A percentile compares a stretch with the other conserved stretches of the same genome.
Conservation (phyloP, 2,329 filamentous ascomycete genomes). For the Arthrobotrys megalospora region DNA sequence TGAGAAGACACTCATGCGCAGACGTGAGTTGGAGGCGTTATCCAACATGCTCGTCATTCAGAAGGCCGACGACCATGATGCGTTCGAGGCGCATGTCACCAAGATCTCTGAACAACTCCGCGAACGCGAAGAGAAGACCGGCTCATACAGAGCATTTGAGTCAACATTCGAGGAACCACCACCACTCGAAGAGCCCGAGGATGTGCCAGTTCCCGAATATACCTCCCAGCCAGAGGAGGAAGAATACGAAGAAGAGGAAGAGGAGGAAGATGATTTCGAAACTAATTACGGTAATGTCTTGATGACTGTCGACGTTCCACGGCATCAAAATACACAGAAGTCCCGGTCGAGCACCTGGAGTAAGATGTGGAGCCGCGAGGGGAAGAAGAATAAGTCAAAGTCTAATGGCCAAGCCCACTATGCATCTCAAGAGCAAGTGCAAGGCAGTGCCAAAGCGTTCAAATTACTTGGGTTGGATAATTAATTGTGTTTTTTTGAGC, state of each 20-base stretch:
- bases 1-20: constrained; percentile 57
- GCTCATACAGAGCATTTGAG: constrained; percentile 52
- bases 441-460: constrained; percentile 58
- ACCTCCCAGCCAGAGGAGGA: constrained; percentile 40
- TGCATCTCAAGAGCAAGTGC: constrained; percentile 47
- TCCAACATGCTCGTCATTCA: constrained; percentile 56
- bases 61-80: constrained; percentile 43
- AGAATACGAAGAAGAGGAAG: constrained; percentile 44
- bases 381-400: constrained; percentile 45
- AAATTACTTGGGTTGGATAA: constrained; percentile 57
- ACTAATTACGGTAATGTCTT: constrained; percentile 48
- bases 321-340: constrained; percentile 40
- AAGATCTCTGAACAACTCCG: constrained; percentile 42
- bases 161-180: constrained; percentile 34
- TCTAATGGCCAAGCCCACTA: constrained; percentile 25
- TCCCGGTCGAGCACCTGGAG: constrained; percentile 53
- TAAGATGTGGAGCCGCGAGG: constrained; percentile 60
- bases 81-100: constrained; percentile 43
- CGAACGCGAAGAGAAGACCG: constrained; percentile 55
- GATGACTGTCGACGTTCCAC: constrained; percentile 50
- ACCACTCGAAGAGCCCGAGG: constrained; percentile 36
- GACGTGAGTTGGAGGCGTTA: constrained; percentile 47
- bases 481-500: constrained; percentile 21
- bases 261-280: constrained; percentile 57
- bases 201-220: constrained; percentile 30